Conservation (phyloP, 2,329 filamentous ascomycete species). For the Diaporthe citriasiana region DNA sequence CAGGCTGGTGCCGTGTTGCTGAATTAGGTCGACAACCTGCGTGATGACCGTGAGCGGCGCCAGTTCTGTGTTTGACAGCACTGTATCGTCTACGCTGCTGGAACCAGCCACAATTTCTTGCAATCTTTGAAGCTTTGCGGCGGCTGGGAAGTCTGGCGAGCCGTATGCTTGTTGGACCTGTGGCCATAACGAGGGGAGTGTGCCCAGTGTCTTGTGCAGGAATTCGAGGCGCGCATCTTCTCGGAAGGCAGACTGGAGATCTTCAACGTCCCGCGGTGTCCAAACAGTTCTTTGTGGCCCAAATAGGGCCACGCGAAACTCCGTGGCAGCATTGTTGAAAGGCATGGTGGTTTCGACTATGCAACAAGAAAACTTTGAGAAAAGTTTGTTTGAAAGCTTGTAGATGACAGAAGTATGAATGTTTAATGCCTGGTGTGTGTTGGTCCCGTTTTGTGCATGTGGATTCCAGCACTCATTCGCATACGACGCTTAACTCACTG, state of each 20-base stretch:
- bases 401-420: constrained; percentile 3
- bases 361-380: constrained; percentile 12
- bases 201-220: not conserved
- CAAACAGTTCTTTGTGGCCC: constrained; percentile 13
- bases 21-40: constrained; percentile 31
- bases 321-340: constrained; percentile 17
- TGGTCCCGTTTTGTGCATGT: not conserved
- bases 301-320: constrained; percentile 9
- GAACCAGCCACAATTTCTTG: constrained; percentile 15
- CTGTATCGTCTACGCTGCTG: not conserved
- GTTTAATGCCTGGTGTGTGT: not conserved
- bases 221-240: constrained; percentile 20
- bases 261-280: not conserved
- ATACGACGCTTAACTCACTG: not conserved
- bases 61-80: constrained; percentile 3
- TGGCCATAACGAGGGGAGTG: constrained; percentile 9
- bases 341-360: not conserved
- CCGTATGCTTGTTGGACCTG: constrained; percentile 15
- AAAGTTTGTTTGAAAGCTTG: not conserved
- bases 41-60: constrained; percentile 19
- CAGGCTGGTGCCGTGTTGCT: constrained; percentile 11
- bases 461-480: not conserved
- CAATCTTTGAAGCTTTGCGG: constrained; percentile 9
- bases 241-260: constrained; percentile 4
- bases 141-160: constrained; percentile 12